Evolutionary conservation across 768 basidiomycete species (phyloP), one percentile per base, ranked within the genome.

Genomic region (Collybia sp.): DNA sequence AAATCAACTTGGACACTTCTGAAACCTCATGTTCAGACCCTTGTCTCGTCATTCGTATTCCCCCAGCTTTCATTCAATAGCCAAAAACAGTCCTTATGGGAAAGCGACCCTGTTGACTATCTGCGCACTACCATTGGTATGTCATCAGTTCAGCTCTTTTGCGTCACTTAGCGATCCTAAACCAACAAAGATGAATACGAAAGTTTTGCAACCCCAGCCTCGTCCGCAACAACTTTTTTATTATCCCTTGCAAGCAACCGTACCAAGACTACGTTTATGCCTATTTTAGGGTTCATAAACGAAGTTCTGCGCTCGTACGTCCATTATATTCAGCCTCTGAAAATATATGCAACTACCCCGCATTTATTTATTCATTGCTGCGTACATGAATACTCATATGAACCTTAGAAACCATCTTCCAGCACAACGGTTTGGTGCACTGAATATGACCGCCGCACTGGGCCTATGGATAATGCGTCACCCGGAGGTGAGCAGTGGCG

Each of bases 1-100:
- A 92, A 90, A 58, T 79, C 88, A n/a, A 95, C 90, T 4, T 94
- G 92, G 91, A 67, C 72, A 2, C 73, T 89, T 32, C 77, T 95
- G 59, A 93, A 93, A 63, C 91, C 91, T 16, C 92, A 91, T 55
- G 79, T 87, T 32, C 75, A 88, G 58, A 79, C 67, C 2, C 77
- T 94, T 4, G 78, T 93, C n/a, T 81, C 85, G 8, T 75, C 71
- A 32, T 92, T 93, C 55, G 82, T 87, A 15, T 94, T 93, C 73
- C 90, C 93, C 25, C 85, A 89, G 57, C 76, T 95, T 19, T 86
- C 81, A 16, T 93, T 93, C 69, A 85, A 81, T 18, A 66, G 80
- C 11, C 63, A 74, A 2, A 81, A 82, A 55, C 72, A 81, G 54
- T 74, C 81, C 36, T 68, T 85, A 4, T 94, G 91, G 88, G 75